phyloP scores from a whole-genome alignment of 306 rosid genomes.

The Comarum palustre region DNA sequence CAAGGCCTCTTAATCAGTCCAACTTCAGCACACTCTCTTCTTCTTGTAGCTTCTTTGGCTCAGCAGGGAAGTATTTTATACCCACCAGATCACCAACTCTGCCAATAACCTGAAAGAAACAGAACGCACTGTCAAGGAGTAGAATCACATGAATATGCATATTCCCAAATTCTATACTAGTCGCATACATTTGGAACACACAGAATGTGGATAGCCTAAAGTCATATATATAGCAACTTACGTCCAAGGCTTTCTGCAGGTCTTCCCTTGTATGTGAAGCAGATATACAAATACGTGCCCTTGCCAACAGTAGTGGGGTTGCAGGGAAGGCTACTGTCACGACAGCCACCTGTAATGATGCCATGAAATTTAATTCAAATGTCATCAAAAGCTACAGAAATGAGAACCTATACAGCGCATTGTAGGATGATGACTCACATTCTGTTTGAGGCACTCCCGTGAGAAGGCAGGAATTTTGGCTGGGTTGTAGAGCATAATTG shows the following conservation, averaged over 20 bases:
- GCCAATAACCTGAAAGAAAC: slow-evolving; percentile 56
- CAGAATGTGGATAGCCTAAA: not conserved
- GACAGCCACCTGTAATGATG: slow-evolving; percentile 62
- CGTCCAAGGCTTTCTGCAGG: slow-evolving; percentile 75
- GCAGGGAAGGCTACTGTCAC: slow-evolving; percentile 96
- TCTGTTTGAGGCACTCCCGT: slow-evolving; percentile 85
- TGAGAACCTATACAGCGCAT: not conserved
- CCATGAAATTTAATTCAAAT: not conserved
- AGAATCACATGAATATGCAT: not conserved
- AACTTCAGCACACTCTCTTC: slow-evolving; percentile 20
- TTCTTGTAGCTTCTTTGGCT: slow-evolving; percentile 46
- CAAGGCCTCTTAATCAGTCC: slow-evolving; percentile 17
- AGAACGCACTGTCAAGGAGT: slow-evolving; percentile 9
- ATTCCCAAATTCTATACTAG: not conserved
- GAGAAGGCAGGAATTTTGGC: slow-evolving; percentile 93
- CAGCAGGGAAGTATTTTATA: slow-evolving; percentile 86
- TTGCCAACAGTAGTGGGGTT: slow-evolving; percentile 76
- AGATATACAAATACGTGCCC: slow-evolving; percentile 92
- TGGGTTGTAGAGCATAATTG: slow-evolving; percentile 93
- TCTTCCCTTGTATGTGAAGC: slow-evolving; percentile 90
- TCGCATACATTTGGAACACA: not conserved
- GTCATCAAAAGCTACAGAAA: not conserved
- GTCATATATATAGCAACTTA: slow-evolving; percentile 13
- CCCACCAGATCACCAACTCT: slow-evolving; percentile 77
- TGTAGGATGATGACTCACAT: slow-evolving; percentile 46